phyloP scores from a whole-genome alignment of 2,329 filamentous ascomycete species.

The Rhytidhysteron rufulum region DNA sequence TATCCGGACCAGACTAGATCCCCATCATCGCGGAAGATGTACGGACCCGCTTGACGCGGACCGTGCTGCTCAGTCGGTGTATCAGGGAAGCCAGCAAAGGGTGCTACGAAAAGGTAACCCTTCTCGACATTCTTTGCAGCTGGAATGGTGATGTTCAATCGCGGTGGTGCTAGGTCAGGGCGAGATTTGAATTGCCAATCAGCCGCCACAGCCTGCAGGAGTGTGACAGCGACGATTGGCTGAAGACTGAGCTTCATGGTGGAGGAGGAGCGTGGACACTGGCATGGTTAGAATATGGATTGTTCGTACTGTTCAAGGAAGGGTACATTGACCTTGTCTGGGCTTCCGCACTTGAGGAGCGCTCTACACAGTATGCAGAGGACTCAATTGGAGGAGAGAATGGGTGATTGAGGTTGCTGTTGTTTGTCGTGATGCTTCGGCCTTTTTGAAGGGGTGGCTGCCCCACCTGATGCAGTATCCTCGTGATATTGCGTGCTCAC shows the following conservation, averaged over 20 bases:
- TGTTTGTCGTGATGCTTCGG: neutral
- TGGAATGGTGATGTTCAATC: constrained; percentile 44
- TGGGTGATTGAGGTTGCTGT: neutral
- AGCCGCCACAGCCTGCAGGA: constrained; percentile 44
- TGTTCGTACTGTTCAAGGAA: constrained; percentile 9
- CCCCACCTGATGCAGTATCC: neutral
- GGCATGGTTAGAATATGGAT: constrained; percentile 9
- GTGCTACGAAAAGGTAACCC: constrained; percentile 46
- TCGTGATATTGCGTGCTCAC: constrained; percentile 1
- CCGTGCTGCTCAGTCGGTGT: constrained; percentile 34
- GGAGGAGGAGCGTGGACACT: constrained; percentile 5
- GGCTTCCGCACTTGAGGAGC: constrained; percentile 9
- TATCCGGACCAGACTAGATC: constrained; percentile 58
- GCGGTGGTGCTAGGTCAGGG: constrained; percentile 46
- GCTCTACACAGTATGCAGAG: constrained; percentile 1
- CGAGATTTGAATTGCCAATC: constrained; percentile 47
- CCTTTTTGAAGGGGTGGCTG: neutral
- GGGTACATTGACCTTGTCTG: constrained; percentile 20
- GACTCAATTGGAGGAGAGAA: neutral
- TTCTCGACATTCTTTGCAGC: constrained; percentile 38
- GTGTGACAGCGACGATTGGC: constrained; percentile 4
- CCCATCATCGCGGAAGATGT: constrained; percentile 54
- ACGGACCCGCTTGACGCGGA: constrained; percentile 51
- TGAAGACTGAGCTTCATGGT: constrained; percentile 10
- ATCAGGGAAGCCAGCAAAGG: constrained; percentile 23